Base-by-base conservation (phyloP, 768 basidiomycete species). In the Xerocomus brunneocitrinus region DNA sequence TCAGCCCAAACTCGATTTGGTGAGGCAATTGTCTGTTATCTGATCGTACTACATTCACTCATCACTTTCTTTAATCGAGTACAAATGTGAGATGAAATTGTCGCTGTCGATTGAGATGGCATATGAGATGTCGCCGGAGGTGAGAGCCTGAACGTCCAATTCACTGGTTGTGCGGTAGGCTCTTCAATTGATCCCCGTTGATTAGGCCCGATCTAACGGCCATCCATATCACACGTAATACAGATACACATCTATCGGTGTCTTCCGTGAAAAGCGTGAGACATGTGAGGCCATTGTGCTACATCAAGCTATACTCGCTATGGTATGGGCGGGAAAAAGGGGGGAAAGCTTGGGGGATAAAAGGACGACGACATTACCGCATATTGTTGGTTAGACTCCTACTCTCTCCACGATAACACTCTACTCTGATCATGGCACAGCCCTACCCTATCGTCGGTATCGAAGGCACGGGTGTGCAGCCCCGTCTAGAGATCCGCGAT, bases 401-500 rank as follows among this genome's bases (percentile, higher is more conserved):
- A 16, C 8, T 12, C 42, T 30, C 42, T 43, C 42, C n/a, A 6
- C 42, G 9, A 28, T 30, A 43, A 27, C 27, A 14, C 42, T 28
- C 42, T 30, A 8, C 27, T 13, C 42, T 40, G 25, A 53, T 38
- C 45, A 56, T 63, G 61, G 25, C 61, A 32, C 36, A 52, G 28
- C 16, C 45, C 1, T 62, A 62, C 22, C 54, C 50, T 5, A 14
- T 63, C 22, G 22, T 35, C 13, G 61, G 61, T 16, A 2, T 32
- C 2, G 9, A 16, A 10, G 47, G 13, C 45, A 38, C 41, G 2
- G 55, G 58, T 7, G 10, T 52, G n/a, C 53, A 62, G 24, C 44
- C 31, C 22, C 61, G 61, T 47, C 52, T 54, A 4, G 61, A 62
- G 42, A 24, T 62, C 35, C 52, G 47, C 16, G 58, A 60, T n/a